Evolutionary conservation across 2,329 filamentous ascomycete genomes (phyloP).

Genomic region (Gliomastix tumulicola): DNA sequence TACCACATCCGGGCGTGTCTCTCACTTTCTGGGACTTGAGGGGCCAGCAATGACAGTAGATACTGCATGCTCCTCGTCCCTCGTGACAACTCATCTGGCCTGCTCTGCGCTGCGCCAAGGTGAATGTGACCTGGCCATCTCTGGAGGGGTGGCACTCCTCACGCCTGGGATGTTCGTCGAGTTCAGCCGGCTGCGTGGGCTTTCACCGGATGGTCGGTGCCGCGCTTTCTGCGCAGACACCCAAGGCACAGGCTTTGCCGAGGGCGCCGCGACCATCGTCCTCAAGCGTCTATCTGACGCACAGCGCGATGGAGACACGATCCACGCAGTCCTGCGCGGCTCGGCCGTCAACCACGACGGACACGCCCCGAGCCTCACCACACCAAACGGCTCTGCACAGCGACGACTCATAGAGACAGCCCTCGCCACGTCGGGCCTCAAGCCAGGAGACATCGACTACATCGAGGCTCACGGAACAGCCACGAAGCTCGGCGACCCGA

Average conservation of each 20-base stretch:
- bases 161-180: slow-evolving; percentile 8
- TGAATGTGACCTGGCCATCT: slow-evolving; percentile 4
- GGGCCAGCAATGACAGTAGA: slow-evolving; percentile 43
- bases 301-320: slow-evolving; percentile 28
- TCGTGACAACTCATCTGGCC: slow-evolving; percentile 39
- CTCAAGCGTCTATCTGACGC: slow-evolving; percentile 36
- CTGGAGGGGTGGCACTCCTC: slow-evolving; percentile 8
- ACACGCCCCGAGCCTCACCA: slow-evolving; percentile 28
- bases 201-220: slow-evolving; percentile 10
- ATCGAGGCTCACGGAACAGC: slow-evolving; percentile 39
- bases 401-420: slow-evolving; percentile 20
- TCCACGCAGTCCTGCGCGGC: slow-evolving; percentile 23
- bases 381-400: slow-evolving; percentile 27
- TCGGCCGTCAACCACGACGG: slow-evolving; percentile 30
- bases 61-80: slow-evolving; percentile 41
- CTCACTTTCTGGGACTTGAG: slow-evolving; percentile 29
- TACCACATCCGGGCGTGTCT: slow-evolving; percentile 9
- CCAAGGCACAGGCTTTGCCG: slow-evolving; percentile 10
- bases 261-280: slow-evolving; percentile 18
- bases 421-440: slow-evolving; percentile 4
- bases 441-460: slow-evolving; percentile 26
- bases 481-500: slow-evolving; percentile 16
- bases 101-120: slow-evolving; percentile 28
- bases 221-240: slow-evolving; percentile 25
- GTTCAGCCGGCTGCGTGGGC: slow-evolving; percentile 7